Percentiles rank a stretch among this genome's conserved stretches.
phyloP scores from a whole-genome alignment of 768 basidiomycete genomes.

The Podaxis mareebaensis region DNA sequence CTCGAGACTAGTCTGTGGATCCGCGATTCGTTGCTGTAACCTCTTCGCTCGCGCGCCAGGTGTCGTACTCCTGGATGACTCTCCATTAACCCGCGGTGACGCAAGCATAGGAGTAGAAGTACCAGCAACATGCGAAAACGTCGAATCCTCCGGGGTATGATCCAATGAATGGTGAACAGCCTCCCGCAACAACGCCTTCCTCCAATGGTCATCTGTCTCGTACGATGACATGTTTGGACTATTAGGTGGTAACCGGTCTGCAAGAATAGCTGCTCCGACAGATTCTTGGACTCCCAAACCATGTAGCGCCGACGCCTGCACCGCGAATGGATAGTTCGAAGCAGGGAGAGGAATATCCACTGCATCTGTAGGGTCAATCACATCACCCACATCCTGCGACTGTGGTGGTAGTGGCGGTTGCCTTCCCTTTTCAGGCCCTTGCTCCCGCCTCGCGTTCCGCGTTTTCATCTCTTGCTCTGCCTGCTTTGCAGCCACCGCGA shows the following conservation, averaged over 20 bases:
- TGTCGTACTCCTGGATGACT: slow-evolving; percentile 17
- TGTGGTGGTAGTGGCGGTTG: slow-evolving; percentile 11
- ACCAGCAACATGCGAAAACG: slow-evolving; percentile 42
- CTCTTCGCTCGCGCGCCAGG: slow-evolving; percentile 25
- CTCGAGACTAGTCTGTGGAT: slow-evolving; percentile 45
- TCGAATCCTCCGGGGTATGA: slow-evolving; percentile 48
- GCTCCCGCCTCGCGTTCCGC: slow-evolving; percentile 48
- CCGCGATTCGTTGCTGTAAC: slow-evolving; percentile 33
- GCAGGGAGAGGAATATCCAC: slow-evolving; percentile 78
- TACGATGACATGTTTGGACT: slow-evolving; percentile 59
- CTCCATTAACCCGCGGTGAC: slow-evolving; percentile 22
- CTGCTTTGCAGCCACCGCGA: slow-evolving; percentile 70
- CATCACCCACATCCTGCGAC: slow-evolving; percentile 42
- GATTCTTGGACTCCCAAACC: slow-evolving; percentile 76
- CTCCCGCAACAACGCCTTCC: slow-evolving; percentile 72
- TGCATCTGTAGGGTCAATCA: slow-evolving; percentile 82
- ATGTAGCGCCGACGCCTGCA: slow-evolving; percentile 73
- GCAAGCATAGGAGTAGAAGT: slow-evolving; percentile 43
- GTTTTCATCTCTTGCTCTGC: slow-evolving; percentile 71
- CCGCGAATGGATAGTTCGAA: slow-evolving; percentile 67
- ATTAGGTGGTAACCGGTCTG: slow-evolving; percentile 65
- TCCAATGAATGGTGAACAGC: slow-evolving; percentile 79
- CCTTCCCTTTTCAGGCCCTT: slow-evolving; percentile 40
- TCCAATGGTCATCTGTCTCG: slow-evolving; percentile 69
- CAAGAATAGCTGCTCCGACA: slow-evolving; percentile 72